Conservation (phyloP, 1,139 yeast species). For the Hanseniaspora gamundiae region DNA sequence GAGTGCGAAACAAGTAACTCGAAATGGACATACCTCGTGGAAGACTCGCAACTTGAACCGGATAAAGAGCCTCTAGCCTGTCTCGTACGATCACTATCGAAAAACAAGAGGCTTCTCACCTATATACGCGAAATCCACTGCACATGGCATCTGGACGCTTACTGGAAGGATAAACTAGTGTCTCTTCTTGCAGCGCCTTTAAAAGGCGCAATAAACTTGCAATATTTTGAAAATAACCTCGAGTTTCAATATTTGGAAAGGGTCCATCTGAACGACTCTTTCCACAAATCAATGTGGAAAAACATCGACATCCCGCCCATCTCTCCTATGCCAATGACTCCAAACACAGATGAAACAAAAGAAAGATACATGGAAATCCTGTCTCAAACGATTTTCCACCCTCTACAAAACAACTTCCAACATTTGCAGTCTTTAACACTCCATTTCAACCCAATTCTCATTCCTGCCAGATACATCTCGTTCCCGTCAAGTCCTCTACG, state of each 20-base stretch:
- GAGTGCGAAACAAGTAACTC: slow-evolving; percentile 14
- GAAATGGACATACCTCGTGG: slow-evolving; percentile 10
- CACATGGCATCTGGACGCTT: slow-evolving; percentile 21
- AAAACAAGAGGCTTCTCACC: slow-evolving; percentile 14
- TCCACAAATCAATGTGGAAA: slow-evolving; percentile 9
- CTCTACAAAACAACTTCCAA: slow-evolving; percentile 10
- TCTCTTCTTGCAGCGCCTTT: slow-evolving; percentile 12
- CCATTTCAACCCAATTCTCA: slow-evolving; percentile 4
- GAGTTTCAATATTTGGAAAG: slow-evolving; percentile 12
- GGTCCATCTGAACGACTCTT: slow-evolving; percentile 7
- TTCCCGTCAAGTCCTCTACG: background rate
- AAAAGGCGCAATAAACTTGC: slow-evolving; percentile 9
- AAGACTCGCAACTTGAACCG: too few relatives aligned
- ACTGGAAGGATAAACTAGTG: slow-evolving; percentile 12
- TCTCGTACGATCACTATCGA: slow-evolving; percentile 16
- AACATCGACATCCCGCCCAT: slow-evolving; percentile 21
- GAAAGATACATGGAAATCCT: slow-evolving; percentile 12
- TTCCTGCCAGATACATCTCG: background rate
- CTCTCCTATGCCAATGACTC: slow-evolving; percentile 13
- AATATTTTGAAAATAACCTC: slow-evolving; percentile 18
- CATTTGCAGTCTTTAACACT: slow-evolving; percentile 4
- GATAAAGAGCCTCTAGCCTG: slow-evolving; percentile 2
- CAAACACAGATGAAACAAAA: slow-evolving; percentile 7
- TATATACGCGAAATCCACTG: slow-evolving; percentile 17
- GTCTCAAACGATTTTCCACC: slow-evolving; percentile 10